Evolutionary conservation across 371 early-diverging fungal genomes (phyloP), one percentile per base, ranked within the genome.

Genomic region (Mucor circinelloides): DNA sequence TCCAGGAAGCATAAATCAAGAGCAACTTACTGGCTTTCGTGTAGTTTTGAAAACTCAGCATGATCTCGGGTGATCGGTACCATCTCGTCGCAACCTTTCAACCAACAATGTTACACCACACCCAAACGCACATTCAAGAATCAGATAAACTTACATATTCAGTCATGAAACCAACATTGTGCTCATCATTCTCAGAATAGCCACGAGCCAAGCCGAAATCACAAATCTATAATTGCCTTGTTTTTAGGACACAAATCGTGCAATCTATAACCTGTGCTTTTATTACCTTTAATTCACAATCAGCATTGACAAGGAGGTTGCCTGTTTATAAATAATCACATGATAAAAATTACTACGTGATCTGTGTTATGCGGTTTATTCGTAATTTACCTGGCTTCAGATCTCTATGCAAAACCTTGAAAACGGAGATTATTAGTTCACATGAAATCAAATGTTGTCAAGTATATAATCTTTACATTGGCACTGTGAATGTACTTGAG

Each of bases 51-150:
- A 94, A 93, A 61, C 95, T 95, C 44, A 99, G 82, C 93, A 99
- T 96, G 64, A 99, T 94, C 78, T 99, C 99, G 28, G 99, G 99
- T 12, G 99, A 94, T 68, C 99, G 88, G 79, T 99, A 99, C 99
- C 99, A 99, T 69, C 99, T 86, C 0, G 99, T 99, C 50, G 98
- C 95, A 15, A 52, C 52, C 52, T 52, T 23, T 25, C 27, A 27
- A 13, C 10, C 13, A 27, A 52, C 27, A 25, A 10, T 25, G 27
- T 27, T 27, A 52, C 25, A 27, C 15, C 12, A 25, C 13, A 12
- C 25, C 15, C 8, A 6, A n/a, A n/a, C n/a, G n/a, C 19, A 46
- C 19, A 46, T 3, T 19, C 46, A 46, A 19, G 2, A 6, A 19
- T 52, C 23, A 52, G 27, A 50, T 23, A 52, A 25, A 52, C 52